These are phyloP conservation scores for Hyphodiscus sp. DNA, from an alignment of 2,329 filamentous ascomycete genomes.

Conservation along the genomic window DNA sequence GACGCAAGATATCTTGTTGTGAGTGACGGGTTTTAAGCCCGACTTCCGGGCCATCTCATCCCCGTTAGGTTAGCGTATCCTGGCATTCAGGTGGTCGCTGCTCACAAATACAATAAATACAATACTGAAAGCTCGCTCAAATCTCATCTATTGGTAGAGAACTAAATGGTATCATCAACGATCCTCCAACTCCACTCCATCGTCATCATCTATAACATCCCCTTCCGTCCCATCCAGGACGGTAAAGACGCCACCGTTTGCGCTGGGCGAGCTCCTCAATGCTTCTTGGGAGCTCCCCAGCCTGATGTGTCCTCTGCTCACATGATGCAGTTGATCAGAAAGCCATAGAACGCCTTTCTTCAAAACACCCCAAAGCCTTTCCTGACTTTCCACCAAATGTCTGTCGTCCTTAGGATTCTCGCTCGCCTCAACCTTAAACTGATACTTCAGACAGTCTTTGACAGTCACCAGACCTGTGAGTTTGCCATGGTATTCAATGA, in stretches of 20 bases:
- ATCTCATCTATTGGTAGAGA: not conserved
- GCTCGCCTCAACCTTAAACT: constrained; percentile 89
- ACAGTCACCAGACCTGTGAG: constrained; percentile 85
- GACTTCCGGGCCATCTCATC: not conserved
- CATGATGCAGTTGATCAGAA: constrained; percentile 45
- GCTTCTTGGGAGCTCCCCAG: constrained; percentile 32
- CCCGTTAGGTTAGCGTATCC: not conserved
- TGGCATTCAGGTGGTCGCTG: not conserved
- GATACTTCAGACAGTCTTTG: constrained; percentile 95
- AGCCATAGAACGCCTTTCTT: constrained; percentile 51
- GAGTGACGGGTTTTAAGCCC: not conserved
- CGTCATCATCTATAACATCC: constrained; percentile 32
- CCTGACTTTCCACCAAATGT: constrained; percentile 49
- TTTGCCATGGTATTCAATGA: constrained; percentile 83
- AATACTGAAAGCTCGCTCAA: not conserved
- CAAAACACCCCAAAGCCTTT: constrained; percentile 58
- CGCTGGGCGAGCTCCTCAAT: constrained; percentile 28
- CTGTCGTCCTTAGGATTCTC: constrained; percentile 61
- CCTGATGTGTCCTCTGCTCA: constrained; percentile 51
- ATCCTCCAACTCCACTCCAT: constrained; percentile 38
- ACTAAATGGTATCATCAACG: constrained; percentile 9
- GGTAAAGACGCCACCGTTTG: constrained; percentile 20
- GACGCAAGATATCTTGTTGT: not conserved
- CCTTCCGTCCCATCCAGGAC: constrained; percentile 49
- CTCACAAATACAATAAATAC: not conserved